Base-by-base conservation (phyloP, 1,284 basidiomycete genomes). In the Uromyces viciae-fabae region DNA sequence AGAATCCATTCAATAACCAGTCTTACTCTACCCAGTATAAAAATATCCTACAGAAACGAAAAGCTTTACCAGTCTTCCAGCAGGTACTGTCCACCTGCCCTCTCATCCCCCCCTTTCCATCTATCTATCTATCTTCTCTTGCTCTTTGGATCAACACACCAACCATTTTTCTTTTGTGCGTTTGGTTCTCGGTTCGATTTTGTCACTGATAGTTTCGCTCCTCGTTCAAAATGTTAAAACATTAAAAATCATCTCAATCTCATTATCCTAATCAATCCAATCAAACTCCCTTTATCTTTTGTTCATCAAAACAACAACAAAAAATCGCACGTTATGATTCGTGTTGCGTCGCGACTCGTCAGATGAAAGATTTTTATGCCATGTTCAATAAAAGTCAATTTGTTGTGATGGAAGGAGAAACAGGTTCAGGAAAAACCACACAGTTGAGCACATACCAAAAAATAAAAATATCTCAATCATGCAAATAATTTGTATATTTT, bases 401-500 rank as follows among this genome's bases (percentile, higher is more conserved):
- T 83, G 93, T 94, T 69, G 91, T 99, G 81, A 93, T 99, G 91
- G 94, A 98, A 83, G 96, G 96, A 84, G 96, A 99, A 88, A 98
- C 97, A 0, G 96, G 97, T 15, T 95, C 94, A 36, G 97, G 96
- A 79, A 99, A 99, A 88, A 98, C 97, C 1, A 98, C 96, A 54
- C 96, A 98, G 92, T 94, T 90, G 86, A 84, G 83, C 42, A 33
- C 49, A 43, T 14, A 33, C 46, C 72, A 58, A 81, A 78, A 81
- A 69, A 56, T 81, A 79, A 75, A 83, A 72, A 86, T 80, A 64
- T 83, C 83, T 82, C 82, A 81, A 81, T 82, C 81, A 82, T 42
- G 81, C 76, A 81, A n/a, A n/a, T n/a, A n/a, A n/a, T n/a, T n/a
- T n/a, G n/a, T n/a, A n/a, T n/a, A n/a, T n/a, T n/a, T n/a, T n/a